phyloP scores from a whole-genome alignment of 2,329 filamentous ascomycete genomes.

The Fusarium setosum region DNA sequence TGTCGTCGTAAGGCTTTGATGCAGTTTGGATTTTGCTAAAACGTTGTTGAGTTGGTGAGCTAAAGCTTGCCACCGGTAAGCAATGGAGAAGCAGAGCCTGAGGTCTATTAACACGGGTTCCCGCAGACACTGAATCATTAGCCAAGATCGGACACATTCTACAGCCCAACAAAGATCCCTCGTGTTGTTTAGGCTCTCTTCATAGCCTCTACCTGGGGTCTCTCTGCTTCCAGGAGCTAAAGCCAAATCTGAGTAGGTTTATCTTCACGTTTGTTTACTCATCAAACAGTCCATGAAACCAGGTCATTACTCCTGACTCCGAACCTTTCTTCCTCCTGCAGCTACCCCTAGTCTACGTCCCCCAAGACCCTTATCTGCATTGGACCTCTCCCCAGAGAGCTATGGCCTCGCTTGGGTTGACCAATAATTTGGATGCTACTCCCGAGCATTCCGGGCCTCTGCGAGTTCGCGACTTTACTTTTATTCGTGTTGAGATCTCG shows the following conservation, averaged over 20 bases:
- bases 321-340: not conserved
- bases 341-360: not conserved
- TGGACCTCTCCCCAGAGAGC: not conserved
- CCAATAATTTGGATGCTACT: conserved; percentile 15
- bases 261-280: too few relatives aligned
- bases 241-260: too few relatives aligned
- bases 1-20: too few relatives aligned
- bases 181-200: not conserved
- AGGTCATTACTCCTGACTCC: too few relatives aligned
- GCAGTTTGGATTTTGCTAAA: too few relatives aligned
- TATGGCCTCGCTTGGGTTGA: not conserved
- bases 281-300: too few relatives aligned
- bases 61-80: too few relatives aligned
- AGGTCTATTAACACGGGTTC: not conserved
- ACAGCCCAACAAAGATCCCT: not conserved
- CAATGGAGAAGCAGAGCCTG: too few relatives aligned
- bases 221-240: too few relatives aligned
- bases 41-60: too few relatives aligned
- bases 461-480: not conserved
- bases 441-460: conserved; percentile 27
- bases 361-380: not conserved
- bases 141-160: too few relatives aligned
- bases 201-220: too few relatives aligned
- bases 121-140: not conserved
- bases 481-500: not conserved